Conservation (phyloP, 2,329 filamentous ascomycete genomes). For the Fusarium sp. region DNA sequence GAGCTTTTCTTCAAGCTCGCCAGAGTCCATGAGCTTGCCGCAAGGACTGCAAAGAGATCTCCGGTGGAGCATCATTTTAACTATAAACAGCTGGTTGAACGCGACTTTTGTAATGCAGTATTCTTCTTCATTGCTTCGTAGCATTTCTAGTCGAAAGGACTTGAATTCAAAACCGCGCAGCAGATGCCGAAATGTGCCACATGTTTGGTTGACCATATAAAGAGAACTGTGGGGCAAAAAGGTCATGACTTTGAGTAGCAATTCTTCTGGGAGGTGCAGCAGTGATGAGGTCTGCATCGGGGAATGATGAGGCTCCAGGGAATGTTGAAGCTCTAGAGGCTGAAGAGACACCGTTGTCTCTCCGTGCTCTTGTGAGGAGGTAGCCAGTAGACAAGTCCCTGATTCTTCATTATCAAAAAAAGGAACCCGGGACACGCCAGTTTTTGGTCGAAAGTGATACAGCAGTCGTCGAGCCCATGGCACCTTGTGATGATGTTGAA, state of each 20-base stretch:
- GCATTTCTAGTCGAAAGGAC: not conserved
- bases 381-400: rapidly evolving
- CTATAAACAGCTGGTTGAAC: not conserved
- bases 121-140: not conserved
- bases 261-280: not conserved
- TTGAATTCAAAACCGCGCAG: not conserved
- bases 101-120: not conserved
- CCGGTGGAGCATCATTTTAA: not conserved
- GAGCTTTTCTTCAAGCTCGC: not conserved
- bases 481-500: not conserved
- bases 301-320: rapidly evolving
- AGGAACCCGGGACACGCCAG: not conserved
- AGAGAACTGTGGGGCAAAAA: not conserved
- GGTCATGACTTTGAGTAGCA: not conserved
- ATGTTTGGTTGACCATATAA: slow-evolving; percentile 10
- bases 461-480: not conserved
- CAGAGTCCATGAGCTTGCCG: not conserved
- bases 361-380: rapidly evolving
- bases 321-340: rapidly evolving
- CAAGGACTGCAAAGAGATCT: not conserved
- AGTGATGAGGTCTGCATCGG: not conserved
- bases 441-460: rapidly evolving
- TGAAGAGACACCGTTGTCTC: rapidly evolving
- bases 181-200: not conserved
- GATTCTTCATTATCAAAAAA: not conserved